Evolutionary conservation across 2,329 filamentous ascomycete genomes (phyloP).

Genomic region (Colletotrichum nymphaeae): DNA sequence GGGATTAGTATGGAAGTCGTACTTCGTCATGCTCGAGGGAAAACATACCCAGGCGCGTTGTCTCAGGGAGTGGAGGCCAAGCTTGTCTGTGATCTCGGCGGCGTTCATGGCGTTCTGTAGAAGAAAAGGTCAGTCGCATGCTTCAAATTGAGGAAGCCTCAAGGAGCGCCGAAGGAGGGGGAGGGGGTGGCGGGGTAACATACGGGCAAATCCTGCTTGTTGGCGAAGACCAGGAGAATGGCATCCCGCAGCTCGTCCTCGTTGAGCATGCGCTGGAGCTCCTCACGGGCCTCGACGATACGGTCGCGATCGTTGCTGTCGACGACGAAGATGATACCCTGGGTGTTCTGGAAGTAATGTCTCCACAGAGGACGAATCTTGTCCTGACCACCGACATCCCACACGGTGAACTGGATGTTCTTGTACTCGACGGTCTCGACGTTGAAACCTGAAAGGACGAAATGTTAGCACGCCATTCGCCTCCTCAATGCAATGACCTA

Average conservation of each 20-base stretch:
- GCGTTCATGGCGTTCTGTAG: conserved; percentile 97
- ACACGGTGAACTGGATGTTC: conserved; percentile 99
- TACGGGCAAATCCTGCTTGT: conserved; percentile 99
- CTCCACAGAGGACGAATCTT: conserved; percentile 99
- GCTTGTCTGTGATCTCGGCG: conserved; percentile 99
- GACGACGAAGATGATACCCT: conserved; percentile 99
- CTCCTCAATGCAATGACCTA: conserved; percentile 1
- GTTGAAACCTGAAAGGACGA: conserved; percentile 81
- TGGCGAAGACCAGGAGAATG: conserved; percentile 96
- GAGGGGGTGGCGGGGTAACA: conserved; percentile 51
- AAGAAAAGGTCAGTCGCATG: conserved; percentile 19
- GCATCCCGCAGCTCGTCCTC: conserved; percentile 99
- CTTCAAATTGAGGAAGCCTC: not conserved
- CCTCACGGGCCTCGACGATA: conserved; percentile 95
- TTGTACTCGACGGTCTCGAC: conserved; percentile 99
- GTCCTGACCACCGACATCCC: conserved; percentile 99
- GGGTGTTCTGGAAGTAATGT: conserved; percentile 99
- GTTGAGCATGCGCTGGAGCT: conserved; percentile 98
- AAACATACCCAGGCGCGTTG: conserved; percentile 96
- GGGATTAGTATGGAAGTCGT: conserved; percentile 23
- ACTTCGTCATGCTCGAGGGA: conserved; percentile 17
- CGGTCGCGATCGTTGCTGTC: conserved; percentile 99
- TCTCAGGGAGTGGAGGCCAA: conserved; percentile 98
- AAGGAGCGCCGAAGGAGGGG: not conserved
- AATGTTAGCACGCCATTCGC: conserved; percentile 39